Evolutionary conservation across 2,329 filamentous ascomycete genomes (phyloP), one percentile per base, ranked within the genome.

Genomic region (Paraconiothyrium brasiliense): DNA sequence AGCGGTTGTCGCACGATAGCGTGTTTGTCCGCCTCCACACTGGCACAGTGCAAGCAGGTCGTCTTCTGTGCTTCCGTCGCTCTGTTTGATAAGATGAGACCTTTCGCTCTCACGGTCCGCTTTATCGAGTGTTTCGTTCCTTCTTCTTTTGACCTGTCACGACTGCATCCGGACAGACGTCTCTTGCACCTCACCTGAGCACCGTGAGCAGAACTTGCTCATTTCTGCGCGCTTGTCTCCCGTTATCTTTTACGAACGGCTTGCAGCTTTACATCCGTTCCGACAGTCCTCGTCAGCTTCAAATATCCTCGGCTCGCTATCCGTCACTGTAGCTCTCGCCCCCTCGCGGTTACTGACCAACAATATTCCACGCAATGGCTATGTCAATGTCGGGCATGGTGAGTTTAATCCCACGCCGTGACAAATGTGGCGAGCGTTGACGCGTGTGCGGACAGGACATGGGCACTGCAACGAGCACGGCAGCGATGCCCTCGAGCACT

Each of bases 401-500:
- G 16, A 27, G 52, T 34, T 7, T 24, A 22, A 8, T 6, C 8
- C 24, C 24, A 27, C 4, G 5, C 4, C 14, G 11, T 20, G n/a
- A 16, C 10, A 22, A 14, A 7, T 8, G 16, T 2, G 30, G n/a
- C 16, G 6, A 2, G 41, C 14, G 16, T 58, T 51, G 14, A 54
- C 14, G 11, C 56, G 52, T 14, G 30, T 7, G 2, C 24, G n/a
- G 4, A 2, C 22, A 55, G 52, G 43, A 56, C 27, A 56, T 63
- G 27, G 62, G 65, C 20, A 69, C 67, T 34, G 63, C 57, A 4
- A 74, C 72, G 51, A 59, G 60, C 9, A 68, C 63, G 49, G 66
- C 58, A 34, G 60, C 65, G 13, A 75, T 72, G 70, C 66, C 70
- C 3, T 63, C 66, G 24, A 65, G 58, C 50, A 64, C 64, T 43